Evolutionary conservation across 352 stramenopile species (phyloP).

Genomic region (Globisporangium camurandrum): DNA sequence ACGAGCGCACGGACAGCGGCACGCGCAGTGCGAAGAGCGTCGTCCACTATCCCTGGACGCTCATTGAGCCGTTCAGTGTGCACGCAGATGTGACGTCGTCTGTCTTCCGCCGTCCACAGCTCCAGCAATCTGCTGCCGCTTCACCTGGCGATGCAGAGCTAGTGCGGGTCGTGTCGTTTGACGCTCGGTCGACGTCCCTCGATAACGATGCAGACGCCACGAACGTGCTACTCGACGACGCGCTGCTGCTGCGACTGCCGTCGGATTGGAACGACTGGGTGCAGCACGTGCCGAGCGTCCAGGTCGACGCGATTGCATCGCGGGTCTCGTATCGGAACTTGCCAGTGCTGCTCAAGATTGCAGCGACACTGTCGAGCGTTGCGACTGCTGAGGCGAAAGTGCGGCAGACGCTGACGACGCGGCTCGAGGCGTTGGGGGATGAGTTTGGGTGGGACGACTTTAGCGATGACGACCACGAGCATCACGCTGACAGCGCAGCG

Average conservation of each 20-base stretch:
- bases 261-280: slow-evolving; percentile 43
- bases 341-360: slow-evolving; percentile 55
- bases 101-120: neutral
- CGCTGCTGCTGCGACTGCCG: slow-evolving; percentile 20
- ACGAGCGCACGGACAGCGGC: slow-evolving; percentile 6
- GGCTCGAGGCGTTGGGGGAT: slow-evolving; percentile 27
- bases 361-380: slow-evolving; percentile 23
- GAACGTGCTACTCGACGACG: neutral
- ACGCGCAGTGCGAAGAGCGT: slow-evolving; percentile 1
- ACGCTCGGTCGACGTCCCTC: neutral
- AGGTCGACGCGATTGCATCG: slow-evolving; percentile 47
- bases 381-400: slow-evolving; percentile 34
- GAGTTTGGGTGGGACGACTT: slow-evolving; percentile 37
- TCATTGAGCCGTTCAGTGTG: slow-evolving; percentile 46
- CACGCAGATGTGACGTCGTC: slow-evolving; percentile 13
- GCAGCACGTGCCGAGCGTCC: slow-evolving; percentile 26
- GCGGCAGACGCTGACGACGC: slow-evolving; percentile 25
- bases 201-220: neutral
- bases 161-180: slow-evolving; percentile 1
- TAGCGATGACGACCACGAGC: slow-evolving; percentile 22
- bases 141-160: neutral
- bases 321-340: slow-evolving; percentile 66
- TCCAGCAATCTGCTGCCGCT: neutral
- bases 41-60: slow-evolving; percentile 27
- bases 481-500: slow-evolving; percentile 11